Evolutionary conservation across 345 rosid species (phyloP).

Genomic region (Murraya paniculata): DNA sequence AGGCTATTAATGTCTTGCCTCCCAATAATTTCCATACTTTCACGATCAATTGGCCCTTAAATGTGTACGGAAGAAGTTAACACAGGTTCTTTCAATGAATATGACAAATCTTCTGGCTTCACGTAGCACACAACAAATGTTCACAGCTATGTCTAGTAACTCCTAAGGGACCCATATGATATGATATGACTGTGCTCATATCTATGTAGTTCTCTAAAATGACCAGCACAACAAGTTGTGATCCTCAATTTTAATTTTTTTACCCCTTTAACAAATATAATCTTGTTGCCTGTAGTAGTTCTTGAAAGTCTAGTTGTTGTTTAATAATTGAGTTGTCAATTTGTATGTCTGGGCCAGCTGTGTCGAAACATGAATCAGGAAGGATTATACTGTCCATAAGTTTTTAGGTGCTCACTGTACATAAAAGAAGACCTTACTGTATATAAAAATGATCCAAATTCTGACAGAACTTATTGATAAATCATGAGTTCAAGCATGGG

Average conservation of each 20-base stretch:
- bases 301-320: slow-evolving; percentile 15
- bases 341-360: slow-evolving; percentile 33
- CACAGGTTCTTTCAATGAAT: neutral
- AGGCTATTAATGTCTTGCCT: slow-evolving; percentile 11
- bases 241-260: neutral
- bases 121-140: slow-evolving; percentile 5
- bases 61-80: slow-evolving; percentile 8
- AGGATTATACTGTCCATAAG: slow-evolving; percentile 18
- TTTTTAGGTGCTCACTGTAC: slow-evolving; percentile 13
- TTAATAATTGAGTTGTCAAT: slow-evolving; percentile 35
- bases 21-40: slow-evolving; percentile 27
- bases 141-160: neutral
- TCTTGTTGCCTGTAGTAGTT: slow-evolving; percentile 6
- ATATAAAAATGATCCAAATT: too few species aligned
- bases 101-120: slow-evolving; percentile 10
- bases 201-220: neutral
- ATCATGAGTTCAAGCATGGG: slow-evolving; percentile 26
- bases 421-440: slow-evolving; percentile 2
- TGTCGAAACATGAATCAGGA: slow-evolving; percentile 33
- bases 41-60: slow-evolving; percentile 22
- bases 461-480: slow-evolving; percentile 7
- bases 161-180: slow-evolving; percentile 16
- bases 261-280: slow-evolving; percentile 4
- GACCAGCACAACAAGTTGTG: neutral
- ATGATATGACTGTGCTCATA: neutral